Conservation (phyloP, 768 basidiomycete species). For the Lactarius vividus region DNA sequence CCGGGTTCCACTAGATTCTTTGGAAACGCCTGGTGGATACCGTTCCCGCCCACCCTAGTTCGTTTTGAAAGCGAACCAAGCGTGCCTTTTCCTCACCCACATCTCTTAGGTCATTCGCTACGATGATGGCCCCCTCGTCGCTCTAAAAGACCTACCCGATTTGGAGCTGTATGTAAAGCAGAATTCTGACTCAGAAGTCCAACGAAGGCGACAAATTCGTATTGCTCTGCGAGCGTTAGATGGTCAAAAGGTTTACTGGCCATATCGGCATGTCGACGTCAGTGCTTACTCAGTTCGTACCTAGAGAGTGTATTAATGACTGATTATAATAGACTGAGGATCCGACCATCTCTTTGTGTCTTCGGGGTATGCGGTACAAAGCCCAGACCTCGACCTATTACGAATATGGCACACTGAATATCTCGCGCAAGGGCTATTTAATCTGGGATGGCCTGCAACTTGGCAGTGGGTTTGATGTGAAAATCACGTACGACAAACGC, state of each 20-base stretch:
- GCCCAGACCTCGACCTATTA: conserved; percentile 49
- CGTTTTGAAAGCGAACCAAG: conserved; percentile 28
- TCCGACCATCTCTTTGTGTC: conserved; percentile 43
- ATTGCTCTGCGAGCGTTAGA: conserved; percentile 65
- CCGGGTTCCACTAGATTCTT: conserved; percentile 52
- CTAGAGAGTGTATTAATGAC: conserved; percentile 2
- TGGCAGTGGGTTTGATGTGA: conserved; percentile 67
- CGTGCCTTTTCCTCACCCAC: neutral
- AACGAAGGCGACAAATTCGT: conserved; percentile 53
- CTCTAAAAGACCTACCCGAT: conserved; percentile 48
- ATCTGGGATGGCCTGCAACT: conserved; percentile 52
- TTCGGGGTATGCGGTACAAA: conserved; percentile 45
- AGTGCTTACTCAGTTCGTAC: conserved; percentile 23
- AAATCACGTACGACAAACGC: conserved; percentile 53
- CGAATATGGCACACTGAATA: conserved; percentile 46
- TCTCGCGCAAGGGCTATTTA: conserved; percentile 53
- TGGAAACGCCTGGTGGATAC: conserved; percentile 78
- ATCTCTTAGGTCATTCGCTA: conserved; percentile 57
- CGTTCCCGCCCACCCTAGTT: conserved; percentile 72
- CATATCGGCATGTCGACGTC: conserved; percentile 58
- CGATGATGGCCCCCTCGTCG: conserved; percentile 54
- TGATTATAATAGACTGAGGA: conserved; percentile 45
- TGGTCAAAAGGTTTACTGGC: conserved; percentile 58
- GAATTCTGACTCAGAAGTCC: conserved; percentile 52
- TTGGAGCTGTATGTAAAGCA: conserved; percentile 59